A percentile compares a stretch with the other conserved stretches of the same genome.
These are phyloP conservation scores for Inonotus hispidus DNA, from an alignment of 1,284 basidiomycete genomes.

Conservation along the genomic window DNA sequence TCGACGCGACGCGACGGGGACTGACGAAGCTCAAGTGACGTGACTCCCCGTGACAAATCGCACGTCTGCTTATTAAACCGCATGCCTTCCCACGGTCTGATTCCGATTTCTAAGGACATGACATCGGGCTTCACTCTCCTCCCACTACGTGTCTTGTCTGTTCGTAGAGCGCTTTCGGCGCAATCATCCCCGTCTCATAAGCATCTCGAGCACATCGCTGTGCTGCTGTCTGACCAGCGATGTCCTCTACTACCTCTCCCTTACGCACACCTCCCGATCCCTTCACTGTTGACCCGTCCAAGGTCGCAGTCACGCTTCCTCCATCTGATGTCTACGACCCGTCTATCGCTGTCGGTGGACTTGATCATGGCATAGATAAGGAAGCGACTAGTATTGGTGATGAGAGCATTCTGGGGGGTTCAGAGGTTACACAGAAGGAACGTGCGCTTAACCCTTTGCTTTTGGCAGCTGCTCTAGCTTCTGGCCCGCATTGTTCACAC, in stretches of 20 bases:
- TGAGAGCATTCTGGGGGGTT: constrained; percentile 10
- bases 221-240: constrained; percentile 22
- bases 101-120: neutral
- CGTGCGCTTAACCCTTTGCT: constrained; percentile 68
- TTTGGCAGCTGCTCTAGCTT: constrained; percentile 63
- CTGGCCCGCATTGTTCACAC: constrained; percentile 65
- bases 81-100: neutral
- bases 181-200: constrained; percentile 4
- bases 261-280: constrained; percentile 17
- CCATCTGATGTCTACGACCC: neutral
- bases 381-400: constrained; percentile 23
- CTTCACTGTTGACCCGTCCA: constrained; percentile 6
- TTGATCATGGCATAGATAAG: neutral
- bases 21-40: too few species aligned
- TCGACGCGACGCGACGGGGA: too few species aligned
- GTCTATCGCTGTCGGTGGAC: constrained; percentile 15
- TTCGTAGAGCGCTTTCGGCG: constrained; percentile 4
- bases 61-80: too few species aligned
- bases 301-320: constrained; percentile 6
- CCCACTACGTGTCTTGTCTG: too few species aligned
- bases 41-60: too few species aligned
- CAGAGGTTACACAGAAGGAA: constrained; percentile 47
- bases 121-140: neutral
- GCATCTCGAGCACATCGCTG: constrained; percentile 17
- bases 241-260: constrained; percentile 15